These are phyloP conservation scores for Chlorella sp. DNA, from an alignment of 139 green algal genomes.

Conservation along the genomic window DNA sequence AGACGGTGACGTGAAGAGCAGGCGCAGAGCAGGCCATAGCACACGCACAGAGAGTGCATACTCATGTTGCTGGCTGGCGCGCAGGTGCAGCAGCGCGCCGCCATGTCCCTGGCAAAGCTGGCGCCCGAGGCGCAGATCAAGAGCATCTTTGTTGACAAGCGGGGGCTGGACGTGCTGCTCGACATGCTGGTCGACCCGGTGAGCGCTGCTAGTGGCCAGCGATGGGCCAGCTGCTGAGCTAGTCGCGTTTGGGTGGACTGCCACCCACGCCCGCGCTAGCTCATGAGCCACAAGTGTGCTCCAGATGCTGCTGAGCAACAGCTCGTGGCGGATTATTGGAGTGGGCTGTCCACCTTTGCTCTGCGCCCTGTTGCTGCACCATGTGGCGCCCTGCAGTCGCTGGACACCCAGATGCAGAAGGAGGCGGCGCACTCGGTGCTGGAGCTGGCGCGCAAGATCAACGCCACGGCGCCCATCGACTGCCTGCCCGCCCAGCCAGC, in stretches of 20 bases:
- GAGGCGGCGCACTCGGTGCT: conserved; percentile 66
- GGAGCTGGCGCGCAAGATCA: conserved; percentile 70
- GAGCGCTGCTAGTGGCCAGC: too few relatives aligned
- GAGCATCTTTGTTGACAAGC: conserved; percentile 67
- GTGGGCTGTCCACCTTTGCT: too few relatives aligned
- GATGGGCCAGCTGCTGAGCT: too few relatives aligned
- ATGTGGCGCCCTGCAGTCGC: too few relatives aligned
- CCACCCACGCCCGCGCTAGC: too few relatives aligned
- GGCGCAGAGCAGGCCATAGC: not conserved
- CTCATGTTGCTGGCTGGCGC: not conserved
- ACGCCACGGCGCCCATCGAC: conserved; percentile 49
- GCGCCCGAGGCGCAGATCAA: conserved; percentile 56
- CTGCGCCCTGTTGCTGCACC: too few relatives aligned
- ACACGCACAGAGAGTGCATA: not conserved
- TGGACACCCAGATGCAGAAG: conserved; percentile 19
- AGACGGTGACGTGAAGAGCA: too few relatives aligned
- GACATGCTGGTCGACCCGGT: conserved; percentile 61
- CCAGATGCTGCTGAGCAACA: too few relatives aligned
- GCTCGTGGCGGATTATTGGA: too few relatives aligned
- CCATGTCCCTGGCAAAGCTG: conserved; percentile 78
- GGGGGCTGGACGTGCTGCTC: conserved; percentile 81
- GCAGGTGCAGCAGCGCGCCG: conserved; percentile 62
- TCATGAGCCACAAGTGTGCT: too few relatives aligned
- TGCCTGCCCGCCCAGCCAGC: conserved; percentile 43
- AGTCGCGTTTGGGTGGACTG: too few relatives aligned